Evolutionary conservation across 1,139 yeast species (phyloP).

Genomic region (Magnusiomyces magnusii): DNA sequence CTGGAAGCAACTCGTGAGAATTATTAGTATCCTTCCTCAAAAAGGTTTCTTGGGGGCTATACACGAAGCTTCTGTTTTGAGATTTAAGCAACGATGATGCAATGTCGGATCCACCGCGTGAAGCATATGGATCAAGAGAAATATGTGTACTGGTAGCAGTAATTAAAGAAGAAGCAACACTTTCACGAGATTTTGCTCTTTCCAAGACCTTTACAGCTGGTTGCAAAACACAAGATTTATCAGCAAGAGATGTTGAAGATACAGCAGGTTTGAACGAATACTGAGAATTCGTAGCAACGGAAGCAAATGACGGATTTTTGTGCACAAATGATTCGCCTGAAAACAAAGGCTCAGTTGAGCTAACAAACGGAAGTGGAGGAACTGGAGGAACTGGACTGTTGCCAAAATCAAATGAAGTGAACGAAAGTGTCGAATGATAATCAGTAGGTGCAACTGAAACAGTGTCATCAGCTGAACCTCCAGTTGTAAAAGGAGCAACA

Average conservation of each 20-base stretch:
- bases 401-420: background rate
- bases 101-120: no score
- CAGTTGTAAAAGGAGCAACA: background rate
- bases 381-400: constrained; percentile 4
- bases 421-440: background rate
- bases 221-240: no score
- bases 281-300: background rate
- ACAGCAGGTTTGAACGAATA: background rate
- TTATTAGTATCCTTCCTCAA: background rate
- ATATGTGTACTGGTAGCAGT: no score
- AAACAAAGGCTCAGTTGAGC: background rate
- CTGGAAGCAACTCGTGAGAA: background rate
- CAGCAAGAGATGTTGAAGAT: no score
- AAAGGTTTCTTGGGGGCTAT: background rate
- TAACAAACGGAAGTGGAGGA: background rate
- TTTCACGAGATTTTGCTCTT: no score
- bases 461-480: background rate
- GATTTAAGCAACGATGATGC: no score
- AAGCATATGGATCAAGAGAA: no score
- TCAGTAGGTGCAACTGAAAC: background rate
- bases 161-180: no score
- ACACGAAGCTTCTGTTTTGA: no score
- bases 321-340: no score
- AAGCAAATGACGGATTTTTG: background rate
- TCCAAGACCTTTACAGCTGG: no score